Evolutionary conservation across 768 basidiomycete species (phyloP).

Genomic region (Tricholoma furcatifolium): DNA sequence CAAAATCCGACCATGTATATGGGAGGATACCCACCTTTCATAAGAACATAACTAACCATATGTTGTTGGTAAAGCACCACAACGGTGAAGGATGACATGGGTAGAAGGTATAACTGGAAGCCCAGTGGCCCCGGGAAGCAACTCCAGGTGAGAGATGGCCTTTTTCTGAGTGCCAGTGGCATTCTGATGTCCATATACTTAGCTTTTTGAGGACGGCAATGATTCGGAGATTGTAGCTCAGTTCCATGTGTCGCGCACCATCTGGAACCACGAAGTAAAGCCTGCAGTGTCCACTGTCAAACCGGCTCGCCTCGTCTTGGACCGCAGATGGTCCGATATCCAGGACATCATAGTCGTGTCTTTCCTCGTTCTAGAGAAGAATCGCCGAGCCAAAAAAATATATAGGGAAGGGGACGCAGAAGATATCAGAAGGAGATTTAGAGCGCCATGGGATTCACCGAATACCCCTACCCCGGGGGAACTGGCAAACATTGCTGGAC

Average conservation of each 20-base stretch:
- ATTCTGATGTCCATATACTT: neutral
- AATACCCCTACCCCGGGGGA: neutral
- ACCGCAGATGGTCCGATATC: slow-evolving; percentile 30
- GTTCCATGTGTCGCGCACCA: slow-evolving; percentile 28
- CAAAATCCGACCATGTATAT: too few relatives aligned
- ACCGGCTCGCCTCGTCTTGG: slow-evolving; percentile 31
- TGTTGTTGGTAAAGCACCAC: slow-evolving; percentile 28
- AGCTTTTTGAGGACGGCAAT: slow-evolving; percentile 36
- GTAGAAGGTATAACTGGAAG: slow-evolving; percentile 41
- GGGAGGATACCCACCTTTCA: too few relatives aligned
- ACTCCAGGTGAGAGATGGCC: slow-evolving; percentile 27
- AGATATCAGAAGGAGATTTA: neutral
- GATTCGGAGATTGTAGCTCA: slow-evolving; percentile 32
- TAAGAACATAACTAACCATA: neutral
- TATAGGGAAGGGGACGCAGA: neutral
- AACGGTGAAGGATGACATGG: slow-evolving; percentile 30
- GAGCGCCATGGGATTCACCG: neutral
- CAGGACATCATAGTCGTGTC: slow-evolving; percentile 37
- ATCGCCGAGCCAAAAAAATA: slow-evolving; percentile 21
- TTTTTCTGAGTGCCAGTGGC: neutral
- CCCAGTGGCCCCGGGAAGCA: slow-evolving; percentile 31
- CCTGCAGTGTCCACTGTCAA: slow-evolving; percentile 16
- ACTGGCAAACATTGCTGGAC: neutral
- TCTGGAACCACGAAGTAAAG: slow-evolving; percentile 17
- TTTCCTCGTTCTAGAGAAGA: slow-evolving; percentile 43